These are phyloP conservation scores for Calonectria crousiana DNA, from an alignment of 2,329 filamentous ascomycete genomes.

Conservation along the genomic window DNA sequence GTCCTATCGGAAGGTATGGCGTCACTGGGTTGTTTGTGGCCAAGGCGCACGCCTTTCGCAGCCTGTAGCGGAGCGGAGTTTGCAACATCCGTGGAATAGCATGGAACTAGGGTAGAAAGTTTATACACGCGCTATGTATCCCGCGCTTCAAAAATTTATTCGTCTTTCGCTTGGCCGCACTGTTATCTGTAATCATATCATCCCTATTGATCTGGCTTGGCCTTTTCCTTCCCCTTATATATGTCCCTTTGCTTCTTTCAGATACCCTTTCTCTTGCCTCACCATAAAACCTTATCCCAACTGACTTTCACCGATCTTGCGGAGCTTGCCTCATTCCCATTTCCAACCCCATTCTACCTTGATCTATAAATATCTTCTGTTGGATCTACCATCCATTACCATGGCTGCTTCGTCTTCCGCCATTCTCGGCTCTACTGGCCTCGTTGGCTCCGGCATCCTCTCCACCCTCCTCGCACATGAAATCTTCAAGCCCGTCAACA, in stretches of 20 bases:
- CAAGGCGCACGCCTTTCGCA: not conserved
- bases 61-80: not conserved
- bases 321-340: not conserved
- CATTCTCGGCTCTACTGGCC: conserved; percentile 75
- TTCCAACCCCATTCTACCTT: not conserved
- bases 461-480: conserved; percentile 68
- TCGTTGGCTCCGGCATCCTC: conserved; percentile 82
- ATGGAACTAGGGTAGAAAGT: not conserved
- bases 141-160: not conserved
- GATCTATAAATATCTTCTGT: not conserved
- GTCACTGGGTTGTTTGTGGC: not conserved
- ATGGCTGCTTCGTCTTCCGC: conserved; percentile 58
- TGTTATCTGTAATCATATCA: not conserved
- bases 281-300: conserved; percentile 1
- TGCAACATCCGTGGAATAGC: not conserved
- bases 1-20: not conserved
- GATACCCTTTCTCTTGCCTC: conserved; percentile 1
- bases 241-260: not conserved
- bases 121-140: not conserved
- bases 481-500: conserved; percentile 67
- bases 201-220: not conserved
- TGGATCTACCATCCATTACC: conserved; percentile 3
- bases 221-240: not conserved
- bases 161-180: not conserved
- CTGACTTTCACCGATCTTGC: not conserved